Evolutionary conservation across 1,284 basidiomycete genomes (phyloP).

Genomic region (Pseudozyma sp.): DNA sequence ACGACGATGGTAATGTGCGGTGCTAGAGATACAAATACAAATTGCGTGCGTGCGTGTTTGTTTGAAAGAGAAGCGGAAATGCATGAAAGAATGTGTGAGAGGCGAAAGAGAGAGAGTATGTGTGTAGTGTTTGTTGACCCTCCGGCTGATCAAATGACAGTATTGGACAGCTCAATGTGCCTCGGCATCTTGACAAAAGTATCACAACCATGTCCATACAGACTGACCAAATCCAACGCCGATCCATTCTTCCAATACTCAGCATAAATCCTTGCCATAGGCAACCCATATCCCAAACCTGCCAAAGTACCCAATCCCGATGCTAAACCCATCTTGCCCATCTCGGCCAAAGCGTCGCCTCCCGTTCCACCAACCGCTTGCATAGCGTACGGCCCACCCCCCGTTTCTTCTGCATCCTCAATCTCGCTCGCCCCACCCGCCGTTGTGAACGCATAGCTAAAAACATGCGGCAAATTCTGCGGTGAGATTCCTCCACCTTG

Average conservation of each 20-base stretch:
- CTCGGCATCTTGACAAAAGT: constrained; percentile 60
- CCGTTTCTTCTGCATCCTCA: constrained; percentile 75
- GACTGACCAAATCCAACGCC: constrained; percentile 30
- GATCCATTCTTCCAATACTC: constrained; percentile 66
- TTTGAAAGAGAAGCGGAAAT: neutral
- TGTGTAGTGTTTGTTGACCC: neutral
- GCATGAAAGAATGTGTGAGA: neutral
- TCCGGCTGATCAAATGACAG: constrained; percentile 33
- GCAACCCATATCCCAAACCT: constrained; percentile 78
- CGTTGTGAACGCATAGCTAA: constrained; percentile 91
- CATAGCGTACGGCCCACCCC: constrained; percentile 78
- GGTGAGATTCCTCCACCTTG: constrained; percentile 85
- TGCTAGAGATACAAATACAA: too few species aligned
- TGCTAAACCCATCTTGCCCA: constrained; percentile 78
- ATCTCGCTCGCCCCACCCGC: constrained; percentile 74
- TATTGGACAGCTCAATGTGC: constrained; percentile 53
- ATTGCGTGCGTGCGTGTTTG: too few species aligned
- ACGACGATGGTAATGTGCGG: too few species aligned
- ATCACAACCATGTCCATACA: constrained; percentile 58
- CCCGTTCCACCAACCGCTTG: constrained; percentile 73
- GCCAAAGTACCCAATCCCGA: constrained; percentile 81
- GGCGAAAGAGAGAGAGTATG: neutral
- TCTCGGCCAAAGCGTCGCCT: constrained; percentile 74
- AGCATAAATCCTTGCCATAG: constrained; percentile 85
- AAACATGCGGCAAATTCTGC: constrained; percentile 80